A percentile compares a stretch with the other conserved stretches of the same genome.
phyloP scores from a whole-genome alignment of 495 filamentous ascomycete genomes.

The Gamarada debralockiae region DNA sequence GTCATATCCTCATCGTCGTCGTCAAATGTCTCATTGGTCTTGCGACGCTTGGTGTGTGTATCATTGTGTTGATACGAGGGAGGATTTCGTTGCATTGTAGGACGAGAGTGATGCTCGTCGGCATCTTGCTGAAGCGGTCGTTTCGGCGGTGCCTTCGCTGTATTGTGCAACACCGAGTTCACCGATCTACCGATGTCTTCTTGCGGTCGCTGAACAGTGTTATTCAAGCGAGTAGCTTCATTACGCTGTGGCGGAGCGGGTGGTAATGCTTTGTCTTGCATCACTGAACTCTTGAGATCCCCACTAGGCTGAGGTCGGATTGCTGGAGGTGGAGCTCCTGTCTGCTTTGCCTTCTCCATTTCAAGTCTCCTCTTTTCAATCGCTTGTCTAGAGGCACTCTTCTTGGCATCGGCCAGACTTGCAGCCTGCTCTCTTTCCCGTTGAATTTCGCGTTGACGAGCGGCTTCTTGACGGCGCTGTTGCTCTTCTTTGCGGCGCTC shows the following conservation, averaged over 20 bases:
- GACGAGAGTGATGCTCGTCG: slow-evolving; percentile 29
- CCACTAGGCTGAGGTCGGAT: slow-evolving; percentile 44
- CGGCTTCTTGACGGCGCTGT: slow-evolving; percentile 40
- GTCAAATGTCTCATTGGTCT: slow-evolving; percentile 43
- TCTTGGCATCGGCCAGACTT: slow-evolving; percentile 49
- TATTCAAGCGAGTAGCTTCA: slow-evolving; percentile 30
- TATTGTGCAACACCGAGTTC: slow-evolving; percentile 36
- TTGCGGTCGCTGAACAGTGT: slow-evolving; percentile 32
- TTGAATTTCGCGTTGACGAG: slow-evolving; percentile 47
- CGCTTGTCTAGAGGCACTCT: slow-evolving; percentile 65
- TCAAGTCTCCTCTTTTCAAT: slow-evolving; percentile 60
- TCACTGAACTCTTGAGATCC: slow-evolving; percentile 5
- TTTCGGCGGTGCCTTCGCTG: slow-evolving; percentile 41
- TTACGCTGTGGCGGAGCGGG: slow-evolving; percentile 16
- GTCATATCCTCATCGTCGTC: slow-evolving; percentile 24
- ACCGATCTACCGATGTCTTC: slow-evolving; percentile 40
- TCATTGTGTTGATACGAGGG: slow-evolving; percentile 41
- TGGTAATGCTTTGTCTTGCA: slow-evolving; percentile 24
- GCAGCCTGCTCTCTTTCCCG: slow-evolving; percentile 31
- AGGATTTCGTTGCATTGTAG: slow-evolving; percentile 36
- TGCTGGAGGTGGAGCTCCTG: slow-evolving; percentile 48
- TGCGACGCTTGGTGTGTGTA: slow-evolving; percentile 49
- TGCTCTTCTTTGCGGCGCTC: slow-evolving; percentile 48
- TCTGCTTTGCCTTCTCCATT: slow-evolving; percentile 60
- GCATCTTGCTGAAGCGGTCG: slow-evolving; percentile 47